These are phyloP conservation scores for Kokia cookei DNA, from an alignment of 441 rosid genomes.

Conservation along the genomic window DNA sequence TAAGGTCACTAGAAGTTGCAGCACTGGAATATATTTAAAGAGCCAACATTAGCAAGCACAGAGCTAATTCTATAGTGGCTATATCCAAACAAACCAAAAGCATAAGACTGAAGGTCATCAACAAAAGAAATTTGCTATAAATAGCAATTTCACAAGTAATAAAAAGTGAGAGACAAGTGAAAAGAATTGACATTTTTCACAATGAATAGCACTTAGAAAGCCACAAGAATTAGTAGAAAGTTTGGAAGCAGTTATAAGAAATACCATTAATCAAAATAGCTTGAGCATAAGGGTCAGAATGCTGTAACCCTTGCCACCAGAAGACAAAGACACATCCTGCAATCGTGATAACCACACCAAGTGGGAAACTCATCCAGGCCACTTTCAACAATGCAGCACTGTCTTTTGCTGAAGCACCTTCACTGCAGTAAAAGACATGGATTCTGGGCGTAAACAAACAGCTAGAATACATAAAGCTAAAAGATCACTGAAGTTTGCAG, in stretches of 20 bases:
- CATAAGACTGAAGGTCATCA: neutral
- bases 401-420: conserved; percentile 34
- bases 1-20: neutral
- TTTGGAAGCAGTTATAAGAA: neutral
- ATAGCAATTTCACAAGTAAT: neutral
- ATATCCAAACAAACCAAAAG: neutral
- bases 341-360: conserved; percentile 57
- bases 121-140: neutral
- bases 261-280: conserved; percentile 87
- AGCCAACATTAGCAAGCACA: neutral
- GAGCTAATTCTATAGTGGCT: neutral
- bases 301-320: conserved; percentile 79
- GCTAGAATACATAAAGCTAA: neutral
- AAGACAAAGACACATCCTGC: conserved; percentile 57
- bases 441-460: neutral
- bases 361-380: conserved; percentile 79
- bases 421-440: conserved; percentile 34
- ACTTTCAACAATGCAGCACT: conserved; percentile 54
- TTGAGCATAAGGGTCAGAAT: conserved; percentile 53
- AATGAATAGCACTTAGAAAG: neutral
- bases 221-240: neutral
- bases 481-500: neutral
- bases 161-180: neutral
- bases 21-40: neutral
- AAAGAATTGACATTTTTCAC: neutral